These are phyloP conservation scores for Globisporangium spiculum DNA, from an alignment of 352 stramenopile species.

Conservation along the genomic window DNA sequence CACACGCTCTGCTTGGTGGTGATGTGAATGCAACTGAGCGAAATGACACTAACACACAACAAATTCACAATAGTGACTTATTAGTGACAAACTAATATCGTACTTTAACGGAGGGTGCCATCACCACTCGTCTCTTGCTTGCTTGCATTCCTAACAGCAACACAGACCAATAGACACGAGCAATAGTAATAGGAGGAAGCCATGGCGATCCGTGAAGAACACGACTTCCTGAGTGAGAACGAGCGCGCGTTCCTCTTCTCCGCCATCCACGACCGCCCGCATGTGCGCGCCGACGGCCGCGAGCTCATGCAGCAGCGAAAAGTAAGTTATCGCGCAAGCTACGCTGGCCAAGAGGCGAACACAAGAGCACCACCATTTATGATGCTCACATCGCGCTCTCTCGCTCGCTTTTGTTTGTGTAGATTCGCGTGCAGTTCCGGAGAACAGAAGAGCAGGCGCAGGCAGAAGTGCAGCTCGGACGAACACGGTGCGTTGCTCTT, in stretches of 20 bases:
- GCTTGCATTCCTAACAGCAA: neutral
- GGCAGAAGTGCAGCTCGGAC: slow-evolving; percentile 74
- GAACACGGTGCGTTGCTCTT: slow-evolving; percentile 51
- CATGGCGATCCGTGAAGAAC: slow-evolving; percentile 56
- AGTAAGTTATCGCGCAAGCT: slow-evolving; percentile 16
- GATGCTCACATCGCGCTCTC: neutral
- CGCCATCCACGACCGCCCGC: slow-evolving; percentile 49
- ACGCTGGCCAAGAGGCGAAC: neutral
- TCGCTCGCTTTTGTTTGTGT: neutral
- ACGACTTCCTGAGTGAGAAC: slow-evolving; percentile 80
- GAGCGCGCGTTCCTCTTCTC: slow-evolving; percentile 78
- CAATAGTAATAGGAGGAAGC: neutral
- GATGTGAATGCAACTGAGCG: neutral
- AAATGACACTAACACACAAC: neutral
- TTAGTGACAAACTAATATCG: slow-evolving; percentile 2
- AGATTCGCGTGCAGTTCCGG: slow-evolving; percentile 82
- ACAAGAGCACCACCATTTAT: neutral
- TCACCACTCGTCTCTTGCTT: slow-evolving; percentile 18
- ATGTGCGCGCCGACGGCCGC: slow-evolving; percentile 69
- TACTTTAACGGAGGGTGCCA: slow-evolving; percentile 16
- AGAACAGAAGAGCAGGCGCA: slow-evolving; percentile 72
- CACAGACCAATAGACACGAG: neutral
- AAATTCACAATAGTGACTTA: slow-evolving; percentile 4
- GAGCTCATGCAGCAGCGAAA: slow-evolving; percentile 82
- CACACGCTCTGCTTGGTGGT: neutral